phyloP scores from a whole-genome alignment of 768 basidiomycete genomes.

The Hericium coralloides region DNA sequence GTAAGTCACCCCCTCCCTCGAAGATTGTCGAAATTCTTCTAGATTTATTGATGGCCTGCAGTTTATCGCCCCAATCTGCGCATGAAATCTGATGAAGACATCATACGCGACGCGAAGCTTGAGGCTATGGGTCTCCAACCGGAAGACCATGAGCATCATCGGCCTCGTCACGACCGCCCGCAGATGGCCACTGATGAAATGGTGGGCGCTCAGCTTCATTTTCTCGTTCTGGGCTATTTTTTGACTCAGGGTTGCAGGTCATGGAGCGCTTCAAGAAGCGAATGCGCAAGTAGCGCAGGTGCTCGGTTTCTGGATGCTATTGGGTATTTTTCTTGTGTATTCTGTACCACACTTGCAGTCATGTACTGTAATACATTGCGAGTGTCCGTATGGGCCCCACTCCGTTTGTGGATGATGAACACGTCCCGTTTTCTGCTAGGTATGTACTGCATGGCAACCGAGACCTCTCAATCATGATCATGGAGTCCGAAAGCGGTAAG shows the following conservation, averaged over 20 bases:
- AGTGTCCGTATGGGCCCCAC: too few species aligned
- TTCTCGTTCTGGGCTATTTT: neutral
- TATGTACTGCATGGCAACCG: too few species aligned
- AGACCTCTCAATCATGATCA: too few species aligned
- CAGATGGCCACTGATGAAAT: constrained; percentile 90
- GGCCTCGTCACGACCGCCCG: constrained; percentile 41
- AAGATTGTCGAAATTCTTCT: constrained; percentile 1
- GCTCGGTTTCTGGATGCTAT: too few species aligned
- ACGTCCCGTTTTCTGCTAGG: too few species aligned
- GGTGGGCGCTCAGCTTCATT: constrained; percentile 35
- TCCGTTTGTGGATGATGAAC: too few species aligned
- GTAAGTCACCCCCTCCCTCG: constrained; percentile 35
- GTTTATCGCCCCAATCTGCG: constrained; percentile 82
- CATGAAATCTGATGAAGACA: constrained; percentile 81
- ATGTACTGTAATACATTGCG: too few species aligned
- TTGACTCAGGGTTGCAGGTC: constrained; percentile 38
- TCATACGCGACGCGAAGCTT: constrained; percentile 78
- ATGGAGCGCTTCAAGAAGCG: constrained; percentile 98
- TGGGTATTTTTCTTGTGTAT: too few species aligned
- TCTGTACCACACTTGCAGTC: too few species aligned
- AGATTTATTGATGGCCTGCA: constrained; percentile 20
- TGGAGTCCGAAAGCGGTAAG: too few species aligned
- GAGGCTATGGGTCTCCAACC: constrained; percentile 76
- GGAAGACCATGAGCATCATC: constrained; percentile 33
- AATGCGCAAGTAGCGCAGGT: constrained; percentile 54